Base-by-base conservation (phyloP, 441 rosid genomes). In the Bruguiera hainesii region DNA sequence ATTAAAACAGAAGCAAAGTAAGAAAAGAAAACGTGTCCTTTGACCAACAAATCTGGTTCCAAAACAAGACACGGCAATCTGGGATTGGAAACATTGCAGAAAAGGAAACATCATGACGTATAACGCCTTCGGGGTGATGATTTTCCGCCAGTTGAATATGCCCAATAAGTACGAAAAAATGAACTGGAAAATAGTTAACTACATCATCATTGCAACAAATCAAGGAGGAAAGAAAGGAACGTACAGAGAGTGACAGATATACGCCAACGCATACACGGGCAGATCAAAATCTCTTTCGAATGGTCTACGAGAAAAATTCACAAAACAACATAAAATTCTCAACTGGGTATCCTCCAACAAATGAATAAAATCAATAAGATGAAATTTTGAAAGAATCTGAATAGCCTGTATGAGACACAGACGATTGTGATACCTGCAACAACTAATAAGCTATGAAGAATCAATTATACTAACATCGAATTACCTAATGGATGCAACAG, bases 331-430 rank as follows among this genome's bases (percentile, higher is more conserved):
- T 18, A 3, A 48, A 28, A 23, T 15, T 29, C 65, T 69, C 66
- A 68, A 66, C 61, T 70, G 62, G 69, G 52, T 51, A 59, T 10
- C 71, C 39, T 42, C 70, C 23, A 53, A 60, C 23, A 49, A 61
- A 55, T 59, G 46, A 52, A 62, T 15, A 53, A 19, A 61, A 26
- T 46, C 65, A 61, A 52, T 16, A n/a, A 42, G 18, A 42, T 13
- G 71, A 53, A 59, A 21, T 16, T 28, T 56, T 59, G 65, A 69
- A 76, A 62, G 66, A 71, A 69, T 3, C 26, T 58, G 53, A 58
- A 64, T 50, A 50, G 59, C 18, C 58, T 21, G 4, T 26, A 23
- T 3, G 16, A 21, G 18, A 53, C 23, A 42, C 48, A 3, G 3
- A 39, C 13, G 46, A 53, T 21, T 16, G 58, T 8, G 23, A 53